Evolutionary conservation across 1,284 basidiomycete genomes (phyloP), one percentile per base, ranked within the genome.

Genomic region (Cutaneotrichosporon curvatum): DNA sequence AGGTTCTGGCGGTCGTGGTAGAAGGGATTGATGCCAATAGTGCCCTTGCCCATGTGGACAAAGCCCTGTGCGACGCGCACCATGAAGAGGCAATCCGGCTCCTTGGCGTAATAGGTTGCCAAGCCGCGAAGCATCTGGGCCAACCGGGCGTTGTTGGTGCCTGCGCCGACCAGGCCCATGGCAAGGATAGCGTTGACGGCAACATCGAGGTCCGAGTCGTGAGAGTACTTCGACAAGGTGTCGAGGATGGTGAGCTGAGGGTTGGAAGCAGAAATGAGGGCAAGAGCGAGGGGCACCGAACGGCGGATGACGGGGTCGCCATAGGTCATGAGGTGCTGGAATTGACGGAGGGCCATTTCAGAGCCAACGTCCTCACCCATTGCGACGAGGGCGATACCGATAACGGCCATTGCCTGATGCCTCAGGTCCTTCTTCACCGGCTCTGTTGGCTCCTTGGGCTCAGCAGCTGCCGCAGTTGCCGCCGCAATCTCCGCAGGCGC

Each of bases 361-460:
- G 92, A 83, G 43, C 95, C 95, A 38, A 98, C 84, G 40, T 98
- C 94, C 72, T 98, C 95, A 34, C 95, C 95, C 92, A 98, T 98
- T 1, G 94, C 85, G 35, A 98, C 86, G 40, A 98, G 73, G 0
- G 94, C 86, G 59, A 98, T 89, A 36, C 89, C 94, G 37, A 99
- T 79, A 34, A 95, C 90, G 12, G 95, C 88, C 58, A 97, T 88
- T 1, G 88, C 81, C 72, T 97, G 89, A 78, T 88, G 90, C 31
- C 84, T 84, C 58, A 95, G 85, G 53, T 87, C 80, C 58, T 79
- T 75, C 40, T 79, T 75, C 22, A 50, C 45, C 2, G 78, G 74
- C 44, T 67, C 62, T 11, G 57, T 56, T 18, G 51, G n/a, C 15
- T 39, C 11, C 22, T 45, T 41, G 19, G 37, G 23, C 28, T 55